Percentiles rank a stretch among this genome's conserved stretches.
Evolutionary conservation across 805 yeast genomes (phyloP).

Genomic region (Candida sithepensis): DNA sequence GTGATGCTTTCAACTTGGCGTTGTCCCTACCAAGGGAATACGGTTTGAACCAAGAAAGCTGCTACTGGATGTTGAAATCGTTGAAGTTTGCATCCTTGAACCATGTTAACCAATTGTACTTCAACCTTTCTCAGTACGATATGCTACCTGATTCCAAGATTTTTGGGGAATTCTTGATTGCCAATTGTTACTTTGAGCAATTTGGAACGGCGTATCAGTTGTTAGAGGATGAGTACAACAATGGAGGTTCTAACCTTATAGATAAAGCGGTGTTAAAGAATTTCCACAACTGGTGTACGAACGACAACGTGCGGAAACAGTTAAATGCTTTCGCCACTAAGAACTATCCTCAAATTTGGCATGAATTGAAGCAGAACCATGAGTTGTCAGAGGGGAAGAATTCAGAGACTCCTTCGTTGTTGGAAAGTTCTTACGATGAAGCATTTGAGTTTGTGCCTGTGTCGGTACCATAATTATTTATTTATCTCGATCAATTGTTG

Average conservation of each 20-base stretch:
- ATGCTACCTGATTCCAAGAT: slow-evolving; percentile 50
- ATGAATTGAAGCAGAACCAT: slow-evolving; percentile 27
- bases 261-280: slow-evolving; percentile 43
- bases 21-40: slow-evolving; percentile 45
- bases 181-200: slow-evolving; percentile 65
- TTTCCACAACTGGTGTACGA: slow-evolving; percentile 44
- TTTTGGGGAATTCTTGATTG: slow-evolving; percentile 59
- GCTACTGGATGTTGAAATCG: slow-evolving; percentile 63
- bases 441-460: not conserved
- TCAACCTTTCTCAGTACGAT: slow-evolving; percentile 48
- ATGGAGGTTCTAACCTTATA: slow-evolving; percentile 39
- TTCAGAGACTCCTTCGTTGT: slow-evolving; percentile 29
- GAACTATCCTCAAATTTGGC: slow-evolving; percentile 37
- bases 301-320: slow-evolving; percentile 31
- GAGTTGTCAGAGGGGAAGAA: slow-evolving; percentile 27
- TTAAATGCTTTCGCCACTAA: slow-evolving; percentile 39
- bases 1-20: slow-evolving; percentile 59
- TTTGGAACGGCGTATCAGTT: slow-evolving; percentile 53
- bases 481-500: not conserved
- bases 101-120: slow-evolving; percentile 61
- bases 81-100: slow-evolving; percentile 50
- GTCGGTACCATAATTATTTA: not conserved
- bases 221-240: slow-evolving; percentile 43
- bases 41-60: slow-evolving; percentile 60
- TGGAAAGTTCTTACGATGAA: slow-evolving; percentile 23